Evolutionary conservation across 179 eudicot genomes (phyloP).

Genomic region (Nepenthes alata): DNA sequence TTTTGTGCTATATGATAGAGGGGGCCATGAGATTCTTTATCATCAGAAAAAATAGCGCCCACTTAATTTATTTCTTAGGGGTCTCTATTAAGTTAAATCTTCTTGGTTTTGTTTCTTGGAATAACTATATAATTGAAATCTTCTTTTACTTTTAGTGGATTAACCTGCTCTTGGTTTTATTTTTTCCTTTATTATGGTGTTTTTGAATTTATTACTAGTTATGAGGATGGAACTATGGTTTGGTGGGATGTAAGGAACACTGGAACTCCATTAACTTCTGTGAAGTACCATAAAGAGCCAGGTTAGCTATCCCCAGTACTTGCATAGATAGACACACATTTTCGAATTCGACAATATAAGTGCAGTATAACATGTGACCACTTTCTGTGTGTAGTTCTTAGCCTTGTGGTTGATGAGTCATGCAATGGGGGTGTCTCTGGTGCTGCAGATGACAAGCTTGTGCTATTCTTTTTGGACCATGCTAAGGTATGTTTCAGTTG

Average conservation of each 20-base stretch:
- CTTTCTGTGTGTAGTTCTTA: constrained; percentile 42
- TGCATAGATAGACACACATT: background rate
- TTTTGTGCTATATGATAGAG: too few species aligned
- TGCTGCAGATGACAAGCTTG: constrained; percentile 71
- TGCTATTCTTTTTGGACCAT: constrained; percentile 46
- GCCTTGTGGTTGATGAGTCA: constrained; percentile 54
- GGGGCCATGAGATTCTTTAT: too few species aligned
- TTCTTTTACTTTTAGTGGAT: background rate
- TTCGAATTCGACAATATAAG: background rate
- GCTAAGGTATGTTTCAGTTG: constrained; percentile 31
- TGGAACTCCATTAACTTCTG: constrained; percentile 44
- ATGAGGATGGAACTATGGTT: constrained; percentile 71
- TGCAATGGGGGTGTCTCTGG: constrained; percentile 76
- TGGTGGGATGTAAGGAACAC: constrained; percentile 92
- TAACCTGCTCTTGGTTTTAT: background rate
- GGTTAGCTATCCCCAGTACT: constrained; percentile 20
- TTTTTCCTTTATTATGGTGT: background rate
- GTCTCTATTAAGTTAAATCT: too few species aligned
- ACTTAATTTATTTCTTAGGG: too few species aligned
- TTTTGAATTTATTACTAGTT: constrained; percentile 24
- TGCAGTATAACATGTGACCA: constrained; percentile 1
- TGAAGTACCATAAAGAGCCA: constrained; percentile 72
- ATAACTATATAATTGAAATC: background rate
- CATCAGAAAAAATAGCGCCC: too few species aligned
- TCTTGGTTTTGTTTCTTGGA: too few species aligned